Conservation (phyloP, 371 early-diverging fungal genomes). For the Mortierella sp. region DNA sequence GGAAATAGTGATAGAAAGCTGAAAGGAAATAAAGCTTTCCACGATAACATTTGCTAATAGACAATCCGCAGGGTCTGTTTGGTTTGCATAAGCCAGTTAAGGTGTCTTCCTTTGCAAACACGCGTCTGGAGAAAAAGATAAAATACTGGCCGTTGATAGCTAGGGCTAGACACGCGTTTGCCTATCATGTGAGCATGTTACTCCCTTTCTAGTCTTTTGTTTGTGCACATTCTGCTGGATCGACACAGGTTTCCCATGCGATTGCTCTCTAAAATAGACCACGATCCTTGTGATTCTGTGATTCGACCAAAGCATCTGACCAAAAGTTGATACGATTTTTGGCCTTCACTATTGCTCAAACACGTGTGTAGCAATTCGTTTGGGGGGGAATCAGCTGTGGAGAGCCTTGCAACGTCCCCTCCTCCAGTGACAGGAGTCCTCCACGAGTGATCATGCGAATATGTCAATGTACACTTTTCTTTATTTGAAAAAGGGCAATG, state of each 20-base stretch:
- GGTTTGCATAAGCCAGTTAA: too few species aligned
- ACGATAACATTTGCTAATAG: too few species aligned
- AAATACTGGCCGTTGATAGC: background rate
- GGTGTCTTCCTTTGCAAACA: background rate
- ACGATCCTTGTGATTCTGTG: background rate
- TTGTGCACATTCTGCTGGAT: background rate
- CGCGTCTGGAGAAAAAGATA: background rate
- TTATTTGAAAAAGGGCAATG: too few species aligned
- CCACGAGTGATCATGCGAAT: background rate
- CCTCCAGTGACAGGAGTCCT: too few species aligned
- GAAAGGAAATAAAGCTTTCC: too few species aligned
- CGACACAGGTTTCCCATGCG: background rate
- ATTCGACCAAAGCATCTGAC: background rate
- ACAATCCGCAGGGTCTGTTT: too few species aligned
- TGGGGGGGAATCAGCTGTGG: background rate
- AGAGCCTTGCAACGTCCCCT: background rate
- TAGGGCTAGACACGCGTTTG: background rate
- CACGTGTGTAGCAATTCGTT: background rate
- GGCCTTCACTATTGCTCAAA: background rate
- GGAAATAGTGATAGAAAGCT: too few species aligned
- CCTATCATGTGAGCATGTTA: constrained; percentile 3
- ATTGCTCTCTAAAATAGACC: background rate
- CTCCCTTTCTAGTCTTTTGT: background rate
- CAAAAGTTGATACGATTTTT: background rate
- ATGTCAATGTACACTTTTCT: background rate